phyloP scores from a whole-genome alignment of 2,329 filamentous ascomycete genomes.

The Dothideomycetes sp. region DNA sequence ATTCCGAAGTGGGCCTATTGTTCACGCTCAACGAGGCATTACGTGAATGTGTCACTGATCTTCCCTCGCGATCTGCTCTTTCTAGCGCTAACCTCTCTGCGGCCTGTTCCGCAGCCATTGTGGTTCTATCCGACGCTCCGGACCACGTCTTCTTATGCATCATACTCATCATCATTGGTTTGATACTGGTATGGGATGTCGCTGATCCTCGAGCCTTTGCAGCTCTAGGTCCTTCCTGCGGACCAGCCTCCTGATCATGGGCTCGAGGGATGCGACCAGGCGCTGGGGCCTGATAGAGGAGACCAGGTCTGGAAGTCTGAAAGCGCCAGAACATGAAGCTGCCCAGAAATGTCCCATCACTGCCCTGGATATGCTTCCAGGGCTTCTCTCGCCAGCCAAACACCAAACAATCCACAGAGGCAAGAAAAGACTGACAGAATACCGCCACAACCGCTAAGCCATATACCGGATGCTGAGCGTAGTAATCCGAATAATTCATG shows the following conservation, averaged over 20 bases:
- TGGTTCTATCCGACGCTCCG: conserved; percentile 20
- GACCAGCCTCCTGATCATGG: neutral
- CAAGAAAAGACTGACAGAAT: conserved; percentile 53
- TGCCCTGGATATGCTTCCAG: conserved; percentile 47
- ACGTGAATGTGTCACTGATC: neutral
- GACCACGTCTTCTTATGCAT: conserved; percentile 18
- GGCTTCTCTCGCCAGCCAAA: conserved; percentile 62
- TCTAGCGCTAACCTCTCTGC: conserved; percentile 28
- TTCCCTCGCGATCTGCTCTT: conserved; percentile 16
- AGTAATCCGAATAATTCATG: conserved; percentile 45
- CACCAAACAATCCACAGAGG: conserved; percentile 55
- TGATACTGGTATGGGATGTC: neutral
- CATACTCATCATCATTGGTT: conserved; percentile 3
- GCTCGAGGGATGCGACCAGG: no score
- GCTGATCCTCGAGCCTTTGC: neutral
- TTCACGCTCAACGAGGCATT: conserved; percentile 9
- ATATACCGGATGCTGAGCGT: conserved; percentile 42
- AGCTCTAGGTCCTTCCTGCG: neutral
- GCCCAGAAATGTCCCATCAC: conserved; percentile 30
- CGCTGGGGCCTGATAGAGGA: no score
- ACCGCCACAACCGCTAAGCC: conserved; percentile 44
- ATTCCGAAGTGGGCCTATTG: conserved; percentile 14
- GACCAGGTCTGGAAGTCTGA: no score
- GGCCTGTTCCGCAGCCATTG: conserved; percentile 24
- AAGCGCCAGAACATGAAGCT: conserved; percentile 24